Evolutionary conservation across 1,284 basidiomycete genomes (phyloP).

Genomic region (Mycena citricolor): DNA sequence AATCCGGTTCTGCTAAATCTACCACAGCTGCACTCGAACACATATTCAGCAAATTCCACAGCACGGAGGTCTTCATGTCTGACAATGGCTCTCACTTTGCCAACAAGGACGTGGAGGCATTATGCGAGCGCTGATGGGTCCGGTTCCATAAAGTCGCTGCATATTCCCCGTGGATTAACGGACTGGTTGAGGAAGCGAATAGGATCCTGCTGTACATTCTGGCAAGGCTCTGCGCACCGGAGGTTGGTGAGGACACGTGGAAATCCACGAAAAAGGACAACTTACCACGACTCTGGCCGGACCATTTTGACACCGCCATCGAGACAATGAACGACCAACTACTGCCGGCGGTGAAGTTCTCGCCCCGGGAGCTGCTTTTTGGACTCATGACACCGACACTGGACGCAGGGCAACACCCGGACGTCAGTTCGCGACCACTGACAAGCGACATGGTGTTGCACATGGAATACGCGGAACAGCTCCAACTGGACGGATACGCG

Average conservation of each 20-base stretch:
- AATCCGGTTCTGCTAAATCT: constrained; percentile 21
- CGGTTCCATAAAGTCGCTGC: constrained; percentile 29
- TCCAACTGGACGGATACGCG: constrained; percentile 30
- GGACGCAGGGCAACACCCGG: constrained; percentile 23
- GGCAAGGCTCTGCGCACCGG: constrained; percentile 30
- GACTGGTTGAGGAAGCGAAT: constrained; percentile 15
- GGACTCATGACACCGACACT: constrained; percentile 25
- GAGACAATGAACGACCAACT: constrained; percentile 28
- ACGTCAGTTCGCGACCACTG: neutral
- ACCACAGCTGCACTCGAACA: constrained; percentile 25
- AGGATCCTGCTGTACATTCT: constrained; percentile 30
- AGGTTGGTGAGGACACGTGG: constrained; percentile 32
- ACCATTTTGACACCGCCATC: constrained; percentile 32
- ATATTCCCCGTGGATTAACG: constrained; percentile 37
- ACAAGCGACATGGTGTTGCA: constrained; percentile 19
- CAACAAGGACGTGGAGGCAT: constrained; percentile 28
- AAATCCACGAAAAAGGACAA: constrained; percentile 13
- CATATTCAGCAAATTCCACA: constrained; percentile 27
- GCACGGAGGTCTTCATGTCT: constrained; percentile 35
- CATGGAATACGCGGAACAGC: constrained; percentile 32
- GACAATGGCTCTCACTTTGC: constrained; percentile 14
- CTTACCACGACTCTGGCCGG: constrained; percentile 31
- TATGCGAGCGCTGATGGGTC: constrained; percentile 28
- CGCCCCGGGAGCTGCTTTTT: constrained; percentile 24
- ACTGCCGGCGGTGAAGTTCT: constrained; percentile 19